Evolutionary conservation across 495 filamentous ascomycete genomes (phyloP), one percentile per base, ranked within the genome.

Genomic region (Pseudevernia furfuracea): DNA sequence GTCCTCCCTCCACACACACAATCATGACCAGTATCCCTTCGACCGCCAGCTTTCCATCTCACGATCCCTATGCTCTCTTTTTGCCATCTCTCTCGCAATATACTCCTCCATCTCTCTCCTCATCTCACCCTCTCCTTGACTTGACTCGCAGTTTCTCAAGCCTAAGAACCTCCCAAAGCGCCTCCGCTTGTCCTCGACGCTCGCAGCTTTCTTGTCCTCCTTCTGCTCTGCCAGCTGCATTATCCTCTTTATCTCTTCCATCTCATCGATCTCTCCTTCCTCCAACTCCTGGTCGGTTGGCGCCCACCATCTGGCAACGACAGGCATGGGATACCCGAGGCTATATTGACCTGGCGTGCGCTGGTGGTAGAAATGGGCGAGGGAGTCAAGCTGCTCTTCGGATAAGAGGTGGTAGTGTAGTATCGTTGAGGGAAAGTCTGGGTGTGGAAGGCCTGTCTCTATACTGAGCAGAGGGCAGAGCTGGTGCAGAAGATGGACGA

Each of bases 351-450:
- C 68, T 48, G 85, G 78, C 59, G 86, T 81, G 55, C 82, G 77
- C 72, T 96, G 90, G 73, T 91, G 86, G 74, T 90, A 94, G 72
- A 88, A 87, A 44, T 78, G 75, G 11, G 90, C 89, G 9, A 96
- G 84, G 43, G 72, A 72, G 70, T 95, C 89, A 49, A 92, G 82
- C 72, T 93, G 79, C 28, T 67, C 71, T 66, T 83, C 81, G 38
- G 89, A 90, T 49, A 95, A 82, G 32, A 94, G 83, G 77, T 87
- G 89, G 78, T 85, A 92, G 72, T 81, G 75, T 1, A 92, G 80
- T 19, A 91, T 70, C 0, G 82, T 87, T 1, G 39, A 62, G 0
- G 91, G 90, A 76, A 90, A 95, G 23, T 75, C 65, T 0, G 87
- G 85, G 73, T 91, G 86, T 0, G 83, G 63, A 14, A 72, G 67